Conservation (phyloP, 345 rosid genomes). For the Linum lewisii region DNA sequence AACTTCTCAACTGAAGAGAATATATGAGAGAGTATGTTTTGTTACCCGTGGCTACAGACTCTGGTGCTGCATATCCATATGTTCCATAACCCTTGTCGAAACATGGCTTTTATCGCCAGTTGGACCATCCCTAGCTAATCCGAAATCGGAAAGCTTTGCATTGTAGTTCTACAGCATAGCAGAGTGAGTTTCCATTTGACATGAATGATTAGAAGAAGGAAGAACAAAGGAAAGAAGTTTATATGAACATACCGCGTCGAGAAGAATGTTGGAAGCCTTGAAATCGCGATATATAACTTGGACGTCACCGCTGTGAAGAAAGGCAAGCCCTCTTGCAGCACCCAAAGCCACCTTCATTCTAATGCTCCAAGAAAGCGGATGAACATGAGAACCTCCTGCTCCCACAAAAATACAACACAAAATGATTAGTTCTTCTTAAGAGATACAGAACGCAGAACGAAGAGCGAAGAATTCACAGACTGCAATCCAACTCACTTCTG, state of each 20-base stretch:
- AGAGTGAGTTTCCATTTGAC: not conserved
- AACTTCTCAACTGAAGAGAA: too few species aligned
- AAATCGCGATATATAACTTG: constrained; percentile 8
- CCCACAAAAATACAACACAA: not conserved
- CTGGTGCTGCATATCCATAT: constrained; percentile 12
- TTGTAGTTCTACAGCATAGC: constrained; percentile 1
- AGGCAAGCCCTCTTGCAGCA: constrained; percentile 7
- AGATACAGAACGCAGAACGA: too few species aligned
- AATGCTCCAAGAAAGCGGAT: constrained; percentile 15
- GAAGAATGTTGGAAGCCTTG: constrained; percentile 9
- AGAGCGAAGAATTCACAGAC: not conserved
- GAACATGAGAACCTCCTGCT: constrained; percentile 23
- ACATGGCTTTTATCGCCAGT: constrained; percentile 12
- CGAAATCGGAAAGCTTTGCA: constrained; percentile 10
- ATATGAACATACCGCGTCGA: constrained; percentile 9
- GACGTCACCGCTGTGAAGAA: constrained; percentile 5
- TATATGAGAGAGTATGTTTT: too few species aligned
- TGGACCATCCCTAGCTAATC: constrained; percentile 11
- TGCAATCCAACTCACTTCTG: constrained; percentile 18
- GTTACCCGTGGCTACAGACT: constrained; percentile 7
- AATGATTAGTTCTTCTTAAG: constrained; percentile 1
- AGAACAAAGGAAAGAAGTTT: not conserved
- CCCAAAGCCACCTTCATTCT: constrained; percentile 16
- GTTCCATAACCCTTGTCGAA: constrained; percentile 11
- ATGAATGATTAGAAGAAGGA: not conserved